Evolutionary conservation across 177 flowering plant genomes (phyloP).

Genomic region (Tripterygium wilfordii): DNA sequence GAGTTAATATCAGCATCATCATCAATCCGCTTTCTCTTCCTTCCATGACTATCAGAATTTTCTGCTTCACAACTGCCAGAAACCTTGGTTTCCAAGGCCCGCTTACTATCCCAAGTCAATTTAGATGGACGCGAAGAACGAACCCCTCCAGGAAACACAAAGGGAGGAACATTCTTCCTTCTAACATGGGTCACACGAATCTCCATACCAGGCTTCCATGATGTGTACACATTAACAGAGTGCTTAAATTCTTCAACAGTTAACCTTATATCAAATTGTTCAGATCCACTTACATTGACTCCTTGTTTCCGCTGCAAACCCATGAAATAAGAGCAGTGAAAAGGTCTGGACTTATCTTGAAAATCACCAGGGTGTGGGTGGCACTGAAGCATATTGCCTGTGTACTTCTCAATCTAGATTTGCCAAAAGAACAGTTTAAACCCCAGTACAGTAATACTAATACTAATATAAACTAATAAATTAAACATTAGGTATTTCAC

Average conservation of each 20-base stretch:
- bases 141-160: constrained; percentile 81
- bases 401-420: constrained; percentile 74
- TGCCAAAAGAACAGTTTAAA: constrained; percentile 8
- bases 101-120: constrained; percentile 33
- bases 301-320: constrained; percentile 80
- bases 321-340: constrained; percentile 71
- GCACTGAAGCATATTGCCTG: constrained; percentile 70
- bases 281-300: constrained; percentile 46
- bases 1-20: constrained; percentile 10
- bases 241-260: constrained; percentile 82
- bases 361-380: constrained; percentile 86
- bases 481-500: constrained; percentile 20
- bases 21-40: constrained; percentile 39
- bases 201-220: constrained; percentile 73
- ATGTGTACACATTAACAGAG: constrained; percentile 41
- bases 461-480: too few species aligned
- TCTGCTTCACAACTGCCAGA: constrained; percentile 24
- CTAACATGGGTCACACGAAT: constrained; percentile 63
- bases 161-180: constrained; percentile 53
- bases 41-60: constrained; percentile 21
- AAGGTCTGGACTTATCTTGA: constrained; percentile 51
- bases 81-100: constrained; percentile 23
- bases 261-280: constrained; percentile 68
- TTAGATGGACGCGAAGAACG: constrained; percentile 55
- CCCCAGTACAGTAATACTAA: too few species aligned